These are phyloP conservation scores for Rhododendron vialii DNA, from an alignment of 148 eudicot genomes.

Conservation along the genomic window DNA sequence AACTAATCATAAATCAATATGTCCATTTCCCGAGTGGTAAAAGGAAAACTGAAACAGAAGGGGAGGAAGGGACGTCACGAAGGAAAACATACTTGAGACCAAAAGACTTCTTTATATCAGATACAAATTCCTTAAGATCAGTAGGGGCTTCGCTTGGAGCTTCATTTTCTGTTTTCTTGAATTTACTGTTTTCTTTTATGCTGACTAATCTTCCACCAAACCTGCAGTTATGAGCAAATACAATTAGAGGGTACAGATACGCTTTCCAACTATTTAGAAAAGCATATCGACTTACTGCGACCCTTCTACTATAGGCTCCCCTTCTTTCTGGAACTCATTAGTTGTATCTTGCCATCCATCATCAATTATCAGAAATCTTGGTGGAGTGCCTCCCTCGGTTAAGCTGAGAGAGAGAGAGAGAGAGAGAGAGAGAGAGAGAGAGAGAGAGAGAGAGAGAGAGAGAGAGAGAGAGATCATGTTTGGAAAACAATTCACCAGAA, in stretches of 20 bases:
- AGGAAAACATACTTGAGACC: slow-evolving; percentile 28
- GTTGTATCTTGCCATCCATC: slow-evolving; percentile 44
- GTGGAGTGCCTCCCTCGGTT: slow-evolving; percentile 35
- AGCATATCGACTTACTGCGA: slow-evolving; percentile 22
- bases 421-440: background rate
- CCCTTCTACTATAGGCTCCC: slow-evolving; percentile 37
- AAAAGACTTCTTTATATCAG: slow-evolving; percentile 28
- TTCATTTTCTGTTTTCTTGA: slow-evolving; percentile 12
- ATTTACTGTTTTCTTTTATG: slow-evolving; percentile 37
- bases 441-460: too few relatives aligned
- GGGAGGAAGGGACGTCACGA: background rate
- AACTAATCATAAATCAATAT: background rate
- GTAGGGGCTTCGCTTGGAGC: slow-evolving; percentile 8
- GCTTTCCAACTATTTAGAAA: background rate
- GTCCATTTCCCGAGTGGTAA: background rate
- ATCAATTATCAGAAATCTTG: slow-evolving; percentile 36
- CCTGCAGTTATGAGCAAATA: slow-evolving; percentile 18
- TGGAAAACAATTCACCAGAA: background rate
- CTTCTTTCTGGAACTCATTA: slow-evolving; percentile 38
- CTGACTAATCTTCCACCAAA: slow-evolving; percentile 33
- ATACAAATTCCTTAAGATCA: slow-evolving; percentile 30
- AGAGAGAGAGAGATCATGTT: background rate
- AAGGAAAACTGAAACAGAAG: background rate
- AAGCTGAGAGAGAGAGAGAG: slow-evolving; percentile 15
- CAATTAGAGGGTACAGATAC: slow-evolving; percentile 5